Conservation (phyloP, 2,329 filamentous ascomycete genomes). For the Penicillium freii region DNA sequence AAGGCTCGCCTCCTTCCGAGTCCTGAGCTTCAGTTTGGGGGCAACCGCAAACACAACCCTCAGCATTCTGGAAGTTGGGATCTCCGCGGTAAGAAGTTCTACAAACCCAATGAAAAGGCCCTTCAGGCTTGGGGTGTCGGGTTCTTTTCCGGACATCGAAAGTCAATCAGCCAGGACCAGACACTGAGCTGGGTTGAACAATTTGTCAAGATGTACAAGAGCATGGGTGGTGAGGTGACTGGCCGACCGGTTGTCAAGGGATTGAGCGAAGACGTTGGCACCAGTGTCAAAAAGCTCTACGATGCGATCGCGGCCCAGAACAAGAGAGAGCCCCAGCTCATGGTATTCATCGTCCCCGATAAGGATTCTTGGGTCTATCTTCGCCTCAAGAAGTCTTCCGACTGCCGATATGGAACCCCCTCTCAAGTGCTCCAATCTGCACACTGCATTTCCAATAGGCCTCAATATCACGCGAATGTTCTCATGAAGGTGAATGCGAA, state of each 20-base stretch:
- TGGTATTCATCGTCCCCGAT: constrained; percentile 74
- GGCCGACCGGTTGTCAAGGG: constrained; percentile 47
- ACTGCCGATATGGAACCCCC: constrained; percentile 78
- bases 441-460: constrained; percentile 67
- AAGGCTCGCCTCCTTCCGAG: constrained; percentile 69
- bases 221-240: constrained; percentile 60
- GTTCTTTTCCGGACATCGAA: constrained; percentile 59
- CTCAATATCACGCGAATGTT: constrained; percentile 90
- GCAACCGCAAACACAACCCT: constrained; percentile 56
- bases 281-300: constrained; percentile 57
- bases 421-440: constrained; percentile 75
- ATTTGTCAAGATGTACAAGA: constrained; percentile 61
- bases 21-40: constrained; percentile 69
- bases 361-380: constrained; percentile 73
- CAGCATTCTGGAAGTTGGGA: constrained; percentile 78
- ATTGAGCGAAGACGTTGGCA: constrained; percentile 47
- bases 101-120: constrained; percentile 59
- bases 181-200: constrained; percentile 56
- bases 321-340: constrained; percentile 64
- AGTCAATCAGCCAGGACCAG: constrained; percentile 42
- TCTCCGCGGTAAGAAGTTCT: constrained; percentile 76
- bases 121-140: constrained; percentile 75
- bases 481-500: constrained; percentile 97
- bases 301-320: constrained; percentile 40
- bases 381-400: constrained; percentile 82